A percentile compares a stretch with the other conserved stretches of the same genome.
Evolutionary conservation across 495 filamentous ascomycete genomes (phyloP).

Genomic region (Massariosphaeria phaeospora): DNA sequence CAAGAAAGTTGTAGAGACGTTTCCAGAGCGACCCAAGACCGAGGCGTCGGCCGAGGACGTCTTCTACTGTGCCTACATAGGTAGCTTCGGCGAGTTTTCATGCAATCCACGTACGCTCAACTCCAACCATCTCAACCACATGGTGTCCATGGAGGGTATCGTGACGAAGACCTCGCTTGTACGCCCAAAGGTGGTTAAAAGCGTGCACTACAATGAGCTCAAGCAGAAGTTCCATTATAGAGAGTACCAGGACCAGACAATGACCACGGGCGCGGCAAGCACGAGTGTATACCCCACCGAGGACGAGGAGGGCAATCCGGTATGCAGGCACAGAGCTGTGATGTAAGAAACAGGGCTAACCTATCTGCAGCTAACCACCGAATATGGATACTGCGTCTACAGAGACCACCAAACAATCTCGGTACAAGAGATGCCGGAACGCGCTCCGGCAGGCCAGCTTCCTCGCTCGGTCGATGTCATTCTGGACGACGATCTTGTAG

Average conservation of each 20-base stretch:
- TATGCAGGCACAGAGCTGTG: conserved; percentile 36
- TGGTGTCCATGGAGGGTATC: conserved; percentile 97
- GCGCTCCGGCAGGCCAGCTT: conserved; percentile 91
- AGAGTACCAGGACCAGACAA: conserved; percentile 92
- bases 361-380: conserved; percentile 65
- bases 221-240: conserved; percentile 77
- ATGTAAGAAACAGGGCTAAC: not conserved
- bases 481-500: conserved; percentile 93
- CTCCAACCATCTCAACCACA: conserved; percentile 83
- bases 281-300: conserved; percentile 91
- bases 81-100: conserved; percentile 88
- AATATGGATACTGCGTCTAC: conserved; percentile 94
- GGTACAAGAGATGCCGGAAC: conserved; percentile 99
- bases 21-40: conserved; percentile 58
- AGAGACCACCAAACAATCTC: conserved; percentile 97
- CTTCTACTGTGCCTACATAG: conserved; percentile 93
- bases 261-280: conserved; percentile 85
- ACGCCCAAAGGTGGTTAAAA: conserved; percentile 92
- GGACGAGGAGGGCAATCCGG: conserved; percentile 74
- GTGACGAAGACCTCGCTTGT: conserved; percentile 95
- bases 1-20: conserved; percentile 75
- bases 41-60: conserved; percentile 61
- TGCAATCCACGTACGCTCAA: conserved; percentile 93
- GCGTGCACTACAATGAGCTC: conserved; percentile 88
- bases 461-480: conserved; percentile 97